Evolutionary conservation across 2,329 filamentous ascomycete species (phyloP).

Genomic region (Colletotrichum sp.): DNA sequence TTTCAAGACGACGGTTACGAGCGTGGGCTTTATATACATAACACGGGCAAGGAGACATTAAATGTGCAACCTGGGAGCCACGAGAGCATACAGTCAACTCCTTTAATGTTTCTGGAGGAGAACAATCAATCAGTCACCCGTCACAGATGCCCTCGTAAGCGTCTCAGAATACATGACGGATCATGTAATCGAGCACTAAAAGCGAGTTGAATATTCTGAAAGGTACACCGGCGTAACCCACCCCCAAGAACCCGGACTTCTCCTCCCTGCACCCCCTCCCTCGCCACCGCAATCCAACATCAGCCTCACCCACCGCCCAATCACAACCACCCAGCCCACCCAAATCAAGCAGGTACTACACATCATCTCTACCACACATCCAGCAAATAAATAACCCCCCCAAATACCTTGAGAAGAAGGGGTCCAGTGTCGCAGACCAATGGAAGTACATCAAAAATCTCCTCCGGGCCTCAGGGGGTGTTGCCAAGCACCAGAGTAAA

Average conservation of each 20-base stretch:
- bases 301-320: neutral
- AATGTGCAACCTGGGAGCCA: accelerated
- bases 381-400: too few relatives aligned
- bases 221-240: neutral
- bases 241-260: neutral
- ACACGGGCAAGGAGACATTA: too few relatives aligned
- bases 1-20: too few relatives aligned
- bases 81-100: too few relatives aligned
- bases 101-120: too few relatives aligned
- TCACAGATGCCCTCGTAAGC: too few relatives aligned
- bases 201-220: too few relatives aligned
- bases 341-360: neutral
- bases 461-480: too few relatives aligned
- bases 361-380: neutral
- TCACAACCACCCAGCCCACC: neutral
- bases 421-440: neutral
- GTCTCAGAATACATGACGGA: accelerated
- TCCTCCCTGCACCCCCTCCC: neutral
- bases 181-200: too few relatives aligned
- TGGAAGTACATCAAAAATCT: neutral
- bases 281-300: neutral
- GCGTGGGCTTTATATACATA: too few relatives aligned
- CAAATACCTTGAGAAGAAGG: too few relatives aligned
- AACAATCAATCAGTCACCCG: too few relatives aligned
- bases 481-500: neutral